Evolutionary conservation across 495 filamentous ascomycete species (phyloP), one percentile per base, ranked within the genome.

Genomic region (Margaritispora aquatica): DNA sequence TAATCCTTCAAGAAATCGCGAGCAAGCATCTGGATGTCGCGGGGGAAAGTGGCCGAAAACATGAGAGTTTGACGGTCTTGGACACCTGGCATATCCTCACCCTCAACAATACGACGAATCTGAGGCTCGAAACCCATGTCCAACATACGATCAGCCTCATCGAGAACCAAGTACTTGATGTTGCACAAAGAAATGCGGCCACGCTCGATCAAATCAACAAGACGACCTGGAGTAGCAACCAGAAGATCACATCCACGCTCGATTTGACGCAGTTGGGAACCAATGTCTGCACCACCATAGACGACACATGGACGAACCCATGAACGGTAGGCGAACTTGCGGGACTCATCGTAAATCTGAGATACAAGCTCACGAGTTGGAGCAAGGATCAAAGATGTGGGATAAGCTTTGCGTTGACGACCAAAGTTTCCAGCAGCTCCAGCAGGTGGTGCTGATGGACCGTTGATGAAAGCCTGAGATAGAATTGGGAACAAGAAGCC

Each of bases 81-180:
- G 61, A 91, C 89, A 48, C 76, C 74, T 34, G 95, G 94, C 94
- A 97, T 97, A 70, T 98, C 94, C 75, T 96, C 94, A 61, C 89
- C 90, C 75, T 98, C 92, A 23, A 98, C 92, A 66, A 98, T 97
- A 64, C 94, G 88, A 64, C 94, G 92, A 72, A 98, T 97, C 75
- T 98, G 94, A 67, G 94, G 94, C 80, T 98, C 94, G 81, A 98
- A 98, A 88, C 94, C 94, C 94, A 98, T 97, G 79, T 98, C 94
- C 82, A 98, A 78, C 94, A 98, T 97, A 73, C 95, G 95, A 79
- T 98, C 94, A 73, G 94, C 94, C 81, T 98, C 94, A 66, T 98
- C 94, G 36, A 98, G 88, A 63, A 98, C 89, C n/a, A 98, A 80
- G 69, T 97, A 98, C 77, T 96, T 97, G 84, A 97, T 97, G 78